Conservation (phyloP, 768 basidiomycete genomes). For the Chalciporus pseudorubinellus region DNA sequence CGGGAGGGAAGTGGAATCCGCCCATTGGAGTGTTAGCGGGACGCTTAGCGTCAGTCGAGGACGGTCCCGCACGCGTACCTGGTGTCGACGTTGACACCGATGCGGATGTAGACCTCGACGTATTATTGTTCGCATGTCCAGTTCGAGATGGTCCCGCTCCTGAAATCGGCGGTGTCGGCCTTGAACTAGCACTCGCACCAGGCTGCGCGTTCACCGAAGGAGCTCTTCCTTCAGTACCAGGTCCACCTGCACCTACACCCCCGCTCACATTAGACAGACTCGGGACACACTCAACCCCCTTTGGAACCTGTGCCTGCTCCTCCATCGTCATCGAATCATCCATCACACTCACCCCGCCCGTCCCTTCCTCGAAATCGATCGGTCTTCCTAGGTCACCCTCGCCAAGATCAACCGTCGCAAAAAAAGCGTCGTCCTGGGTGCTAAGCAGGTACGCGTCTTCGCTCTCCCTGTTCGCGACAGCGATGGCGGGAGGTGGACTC, state of each 20-base stretch:
- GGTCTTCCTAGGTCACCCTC: constrained; percentile 40
- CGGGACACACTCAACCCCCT: neutral
- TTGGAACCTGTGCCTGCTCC: neutral
- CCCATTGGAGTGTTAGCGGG: constrained; percentile 35
- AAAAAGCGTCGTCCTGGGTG: constrained; percentile 67
- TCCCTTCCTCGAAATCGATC: constrained; percentile 41
- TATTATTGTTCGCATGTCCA: neutral
- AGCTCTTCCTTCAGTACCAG: no score
- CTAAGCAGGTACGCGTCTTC: constrained; percentile 47
- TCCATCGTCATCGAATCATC: constrained; percentile 3
- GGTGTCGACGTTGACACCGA: constrained; percentile 7
- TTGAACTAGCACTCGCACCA: neutral
- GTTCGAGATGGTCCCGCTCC: neutral
- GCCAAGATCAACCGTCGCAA: constrained; percentile 54
- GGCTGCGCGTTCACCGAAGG: no score
- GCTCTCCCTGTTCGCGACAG: neutral
- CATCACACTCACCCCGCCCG: constrained; percentile 12
- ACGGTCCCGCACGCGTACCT: neutral
- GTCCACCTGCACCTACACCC: no score
- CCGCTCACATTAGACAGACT: neutral
- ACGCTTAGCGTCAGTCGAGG: neutral
- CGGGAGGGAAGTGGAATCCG: constrained; percentile 50
- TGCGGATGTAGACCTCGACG: neutral
- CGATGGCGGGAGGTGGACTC: neutral
- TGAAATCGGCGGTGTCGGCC: neutral